Conservation (phyloP, 176 grass and related monocot species). For the Paspalum notatum region DNA sequence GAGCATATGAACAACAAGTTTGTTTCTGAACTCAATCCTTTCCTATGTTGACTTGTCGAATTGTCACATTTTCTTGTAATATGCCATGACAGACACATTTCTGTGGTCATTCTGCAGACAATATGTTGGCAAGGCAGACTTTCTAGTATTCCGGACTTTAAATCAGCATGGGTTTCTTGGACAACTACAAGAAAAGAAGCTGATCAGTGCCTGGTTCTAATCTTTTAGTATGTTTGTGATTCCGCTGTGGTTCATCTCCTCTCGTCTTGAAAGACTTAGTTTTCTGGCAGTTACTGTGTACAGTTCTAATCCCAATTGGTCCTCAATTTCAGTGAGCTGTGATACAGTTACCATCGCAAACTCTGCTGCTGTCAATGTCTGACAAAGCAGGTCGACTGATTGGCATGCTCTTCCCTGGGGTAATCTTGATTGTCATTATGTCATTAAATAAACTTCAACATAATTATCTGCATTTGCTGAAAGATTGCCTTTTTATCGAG, state of each 20-base stretch:
- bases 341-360: conserved; percentile 97
- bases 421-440: conserved; percentile 45
- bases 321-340: conserved; percentile 79
- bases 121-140: conserved; percentile 95
- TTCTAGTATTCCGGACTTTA: conserved; percentile 86
- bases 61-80: conserved; percentile 15
- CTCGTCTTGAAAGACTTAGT: not conserved
- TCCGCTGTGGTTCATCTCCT: not conserved
- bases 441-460: not conserved
- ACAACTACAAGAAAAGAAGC: conserved; percentile 97
- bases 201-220: conserved; percentile 56
- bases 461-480: conserved; percentile 26
- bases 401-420: conserved; percentile 98
- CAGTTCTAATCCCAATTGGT: conserved; percentile 34
- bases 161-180: conserved; percentile 98
- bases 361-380: conserved; percentile 86
- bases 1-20: conserved; percentile 99
- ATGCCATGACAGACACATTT: conserved; percentile 39
- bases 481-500: conserved; percentile 31
- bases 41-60: conserved; percentile 26
- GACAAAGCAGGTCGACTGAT: conserved; percentile 90
- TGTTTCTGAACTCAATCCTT: conserved; percentile 31
- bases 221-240: conserved; percentile 23
- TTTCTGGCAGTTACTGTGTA: conserved; percentile 21
- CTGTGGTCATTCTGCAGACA: conserved; percentile 57